Evolutionary conservation across 139 green algal species (phyloP), one percentile per base, ranked within the genome.

Genomic region (Chlamydomonas sphaeroides): DNA sequence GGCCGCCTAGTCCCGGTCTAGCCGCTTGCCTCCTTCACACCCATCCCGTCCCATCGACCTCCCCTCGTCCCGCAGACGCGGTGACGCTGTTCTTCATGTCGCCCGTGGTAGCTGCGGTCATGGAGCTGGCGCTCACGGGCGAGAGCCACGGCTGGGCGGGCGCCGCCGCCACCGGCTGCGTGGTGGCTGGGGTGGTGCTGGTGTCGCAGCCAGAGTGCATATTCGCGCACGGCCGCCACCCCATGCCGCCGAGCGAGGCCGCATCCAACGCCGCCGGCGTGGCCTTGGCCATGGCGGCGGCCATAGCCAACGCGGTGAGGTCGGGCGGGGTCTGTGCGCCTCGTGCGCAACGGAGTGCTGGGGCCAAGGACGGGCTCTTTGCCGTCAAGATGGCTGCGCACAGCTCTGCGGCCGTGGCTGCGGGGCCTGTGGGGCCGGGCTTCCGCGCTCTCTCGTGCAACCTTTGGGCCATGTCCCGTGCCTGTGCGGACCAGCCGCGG

Each of bases 61-160:
- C 49, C 0, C 53, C 42, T 15, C 33, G 33, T 21, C 35, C 1
- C 6, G 3, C 38, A 70, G 84, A 89, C 39, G 78, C 78, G 23
- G 87, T 93, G 33, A 88, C 89, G 2, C 69, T 93, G 3, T 84
- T 92, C 51, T 93, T 88, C 65, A 66, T 65, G 36, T 87, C 79
- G 57, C 89, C 89, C 0, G 85, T 82, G 11, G 30, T 93, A 3
- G 83, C 75, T 3, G 66, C 78, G 1, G 28, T 93, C 3, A 35
- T 89, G 65, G 89, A 82, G 36, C 84, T 78, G 53, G 2, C 74
- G 5, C 39, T 91, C 23, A 67, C 66, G 0, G 65, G 79, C n/a
- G 83, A 89, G 59, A 41, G 26, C 8, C 38, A 41, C 35, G 77
- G 63, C 35, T 74, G 77, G 77, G 63, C 65, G 8, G 48, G 65